Conservation (phyloP, 768 basidiomycete genomes). For the Auricularia sp. region DNA sequence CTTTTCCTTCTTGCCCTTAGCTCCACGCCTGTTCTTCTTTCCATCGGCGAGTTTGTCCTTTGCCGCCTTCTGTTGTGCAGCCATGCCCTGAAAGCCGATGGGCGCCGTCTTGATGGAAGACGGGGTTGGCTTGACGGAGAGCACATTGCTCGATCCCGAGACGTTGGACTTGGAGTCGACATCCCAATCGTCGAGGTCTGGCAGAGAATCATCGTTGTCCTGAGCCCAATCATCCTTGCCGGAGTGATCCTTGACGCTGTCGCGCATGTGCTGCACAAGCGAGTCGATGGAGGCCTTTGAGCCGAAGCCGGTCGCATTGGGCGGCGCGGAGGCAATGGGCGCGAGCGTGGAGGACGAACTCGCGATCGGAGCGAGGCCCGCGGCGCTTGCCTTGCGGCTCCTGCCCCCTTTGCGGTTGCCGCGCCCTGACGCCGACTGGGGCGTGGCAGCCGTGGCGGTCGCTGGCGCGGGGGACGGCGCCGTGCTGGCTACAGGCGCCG, state of each 20-base stretch:
- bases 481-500: background rate
- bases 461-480: background rate
- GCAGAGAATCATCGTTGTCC: conserved; percentile 66
- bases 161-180: conserved; percentile 33
- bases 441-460: background rate
- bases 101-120: background rate
- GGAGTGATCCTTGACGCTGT: conserved; percentile 50
- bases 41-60: background rate
- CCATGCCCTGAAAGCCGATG: background rate
- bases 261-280: conserved; percentile 67
- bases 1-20: conserved; percentile 1
- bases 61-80: background rate
- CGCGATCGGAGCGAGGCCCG: background rate
- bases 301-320: conserved; percentile 1
- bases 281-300: conserved; percentile 39
- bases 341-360: background rate
- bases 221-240: conserved; percentile 62
- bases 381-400: background rate
- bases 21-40: background rate
- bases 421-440: background rate
- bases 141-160: background rate
- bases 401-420: background rate
- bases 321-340: conserved; percentile 1
- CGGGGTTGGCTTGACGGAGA: background rate
- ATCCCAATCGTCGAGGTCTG: conserved; percentile 82